These are phyloP conservation scores for Aspergillus ellipticus DNA, from an alignment of 495 filamentous ascomycete genomes.

Conservation along the genomic window DNA sequence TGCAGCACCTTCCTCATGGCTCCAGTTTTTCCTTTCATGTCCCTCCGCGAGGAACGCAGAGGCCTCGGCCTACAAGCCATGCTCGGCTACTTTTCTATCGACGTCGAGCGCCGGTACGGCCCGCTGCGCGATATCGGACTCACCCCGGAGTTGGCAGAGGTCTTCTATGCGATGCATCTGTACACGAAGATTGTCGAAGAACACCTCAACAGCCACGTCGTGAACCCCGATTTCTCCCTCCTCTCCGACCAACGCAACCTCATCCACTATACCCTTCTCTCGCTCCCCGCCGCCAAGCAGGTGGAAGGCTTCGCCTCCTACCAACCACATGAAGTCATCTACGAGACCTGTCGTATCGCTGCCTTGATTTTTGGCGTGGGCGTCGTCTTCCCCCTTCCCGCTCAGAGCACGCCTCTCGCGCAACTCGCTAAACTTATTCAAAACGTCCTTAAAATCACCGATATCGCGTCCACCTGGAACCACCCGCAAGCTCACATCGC, in stretches of 20 bases:
- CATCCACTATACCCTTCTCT: slow-evolving; percentile 29
- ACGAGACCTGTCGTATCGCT: slow-evolving; percentile 38
- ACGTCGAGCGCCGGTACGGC: slow-evolving; percentile 26
- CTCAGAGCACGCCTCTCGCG: slow-evolving; percentile 30
- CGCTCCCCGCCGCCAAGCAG: slow-evolving; percentile 23
- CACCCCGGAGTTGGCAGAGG: slow-evolving; percentile 28
- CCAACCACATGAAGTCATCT: slow-evolving; percentile 22
- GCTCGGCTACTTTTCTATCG: slow-evolving; percentile 21
- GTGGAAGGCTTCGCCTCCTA: slow-evolving; percentile 14
- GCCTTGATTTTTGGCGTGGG: slow-evolving; percentile 33
- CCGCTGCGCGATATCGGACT: slow-evolving; percentile 28
- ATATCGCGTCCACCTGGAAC: slow-evolving; percentile 18
- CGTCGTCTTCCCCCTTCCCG: slow-evolving; percentile 40
- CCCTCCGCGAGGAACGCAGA: slow-evolving; percentile 20
- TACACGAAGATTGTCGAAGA: slow-evolving; percentile 29
- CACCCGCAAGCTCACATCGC: slow-evolving; percentile 17
- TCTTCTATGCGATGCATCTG: slow-evolving; percentile 26
- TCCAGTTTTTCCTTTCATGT: slow-evolving; percentile 35
- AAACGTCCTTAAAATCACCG: slow-evolving; percentile 7
- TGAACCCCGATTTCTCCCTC: slow-evolving; percentile 19
- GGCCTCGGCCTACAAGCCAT: slow-evolving; percentile 25
- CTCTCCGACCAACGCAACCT: slow-evolving; percentile 39
- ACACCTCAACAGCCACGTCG: slow-evolving; percentile 3
- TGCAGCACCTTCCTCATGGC: slow-evolving; percentile 23
- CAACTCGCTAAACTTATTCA: slow-evolving; percentile 25